Evolutionary conservation across 164 flowering plant genomes (phyloP).

Genomic region (Liriodendron chinense): DNA sequence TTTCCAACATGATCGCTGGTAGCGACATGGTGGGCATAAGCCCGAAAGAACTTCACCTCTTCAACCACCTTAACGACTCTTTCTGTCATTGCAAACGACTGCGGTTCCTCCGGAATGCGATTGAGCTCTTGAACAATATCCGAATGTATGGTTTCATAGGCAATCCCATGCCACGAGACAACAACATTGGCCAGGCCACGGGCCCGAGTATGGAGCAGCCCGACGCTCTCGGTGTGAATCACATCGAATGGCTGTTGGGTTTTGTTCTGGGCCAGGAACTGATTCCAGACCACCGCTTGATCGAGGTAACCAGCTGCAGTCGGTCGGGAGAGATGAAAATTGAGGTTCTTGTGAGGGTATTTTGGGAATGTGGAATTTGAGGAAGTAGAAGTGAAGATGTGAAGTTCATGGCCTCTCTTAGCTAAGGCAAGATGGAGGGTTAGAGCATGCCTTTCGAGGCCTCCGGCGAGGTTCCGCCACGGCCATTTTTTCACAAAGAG

Average conservation of each 20-base stretch:
- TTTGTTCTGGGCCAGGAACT: slow-evolving; percentile 45
- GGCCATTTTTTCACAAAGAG: slow-evolving; percentile 75
- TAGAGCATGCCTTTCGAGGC: slow-evolving; percentile 75
- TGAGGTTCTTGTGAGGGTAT: slow-evolving; percentile 32
- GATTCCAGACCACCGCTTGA: slow-evolving; percentile 55
- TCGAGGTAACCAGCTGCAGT: slow-evolving; percentile 56
- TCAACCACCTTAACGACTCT: slow-evolving; percentile 50
- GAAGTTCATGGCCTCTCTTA: slow-evolving; percentile 31
- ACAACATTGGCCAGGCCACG: slow-evolving; percentile 45
- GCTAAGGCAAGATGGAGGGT: slow-evolving; percentile 58
- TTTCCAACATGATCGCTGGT: slow-evolving; percentile 76
- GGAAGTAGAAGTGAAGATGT: slow-evolving; percentile 22
- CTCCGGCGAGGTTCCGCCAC: slow-evolving; percentile 37
- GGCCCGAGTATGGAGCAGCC: slow-evolving; percentile 49
- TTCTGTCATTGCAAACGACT: slow-evolving; percentile 33
- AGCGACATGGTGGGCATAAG: slow-evolving; percentile 74
- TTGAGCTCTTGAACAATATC: slow-evolving; percentile 67
- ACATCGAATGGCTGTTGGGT: slow-evolving; percentile 32
- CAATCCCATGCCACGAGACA: slow-evolving; percentile 84
- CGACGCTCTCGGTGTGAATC: slow-evolving; percentile 41
- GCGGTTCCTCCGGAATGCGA: slow-evolving; percentile 39
- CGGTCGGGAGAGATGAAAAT: slow-evolving; percentile 61
- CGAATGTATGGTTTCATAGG: slow-evolving; percentile 69
- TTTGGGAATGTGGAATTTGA: slow-evolving; percentile 17
- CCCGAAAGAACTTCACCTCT: slow-evolving; percentile 66